Evolutionary conservation across 2,329 filamentous ascomycete genomes (phyloP).

Genomic region (Pseudogymnoascus sp.): DNA sequence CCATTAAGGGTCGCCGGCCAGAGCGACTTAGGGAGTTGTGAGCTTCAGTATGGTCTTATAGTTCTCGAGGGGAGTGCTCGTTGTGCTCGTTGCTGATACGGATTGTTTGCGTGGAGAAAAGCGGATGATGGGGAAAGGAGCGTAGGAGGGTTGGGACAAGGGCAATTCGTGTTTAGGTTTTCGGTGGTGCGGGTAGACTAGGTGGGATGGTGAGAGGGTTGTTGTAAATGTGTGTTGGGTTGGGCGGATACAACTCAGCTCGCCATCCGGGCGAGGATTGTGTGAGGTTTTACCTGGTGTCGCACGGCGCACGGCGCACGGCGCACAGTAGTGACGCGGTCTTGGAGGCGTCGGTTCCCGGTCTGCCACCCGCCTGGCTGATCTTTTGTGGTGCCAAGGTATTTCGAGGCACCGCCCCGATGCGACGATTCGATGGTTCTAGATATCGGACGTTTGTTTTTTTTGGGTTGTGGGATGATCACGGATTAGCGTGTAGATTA

Average conservation of each 20-base stretch:
- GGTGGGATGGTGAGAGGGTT: neutral
- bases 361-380: neutral
- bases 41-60: neutral
- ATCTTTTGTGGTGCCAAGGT: neutral
- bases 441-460: neutral
- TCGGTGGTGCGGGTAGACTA: neutral
- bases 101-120: neutral
- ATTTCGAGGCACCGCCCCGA: neutral
- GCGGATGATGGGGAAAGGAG: neutral
- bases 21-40: neutral
- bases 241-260: neutral
- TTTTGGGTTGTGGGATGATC: neutral
- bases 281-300: neutral
- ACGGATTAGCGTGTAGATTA: neutral
- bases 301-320: neutral
- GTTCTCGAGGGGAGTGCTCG: neutral
- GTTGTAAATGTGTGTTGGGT: neutral
- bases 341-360: neutral
- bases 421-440: neutral
- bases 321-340: neutral
- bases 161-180: neutral
- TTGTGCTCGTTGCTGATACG: neutral
- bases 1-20: conserved; percentile 22
- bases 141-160: neutral
- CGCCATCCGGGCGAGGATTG: neutral